Percentiles rank a stretch among this genome's conserved stretches.
Evolutionary conservation across 2,329 filamentous ascomycete species (phyloP).

Genomic region (Hymenotorrendiella dingleyae): DNA sequence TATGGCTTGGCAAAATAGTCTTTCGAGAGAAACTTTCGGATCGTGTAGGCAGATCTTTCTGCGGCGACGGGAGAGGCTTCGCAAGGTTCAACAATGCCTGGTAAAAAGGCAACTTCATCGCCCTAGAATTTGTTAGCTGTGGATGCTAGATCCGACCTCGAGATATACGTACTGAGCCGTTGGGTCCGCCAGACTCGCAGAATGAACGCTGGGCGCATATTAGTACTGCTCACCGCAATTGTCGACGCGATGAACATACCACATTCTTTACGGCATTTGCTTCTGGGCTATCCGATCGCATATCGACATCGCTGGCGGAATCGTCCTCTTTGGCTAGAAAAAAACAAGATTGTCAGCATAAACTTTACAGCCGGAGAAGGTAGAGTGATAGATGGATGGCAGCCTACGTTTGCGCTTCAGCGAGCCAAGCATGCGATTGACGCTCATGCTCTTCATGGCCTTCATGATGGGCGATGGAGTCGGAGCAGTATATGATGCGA

Average conservation of each 20-base stretch:
- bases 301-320: slow-evolving; percentile 15
- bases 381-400: slow-evolving; percentile 1
- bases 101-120: slow-evolving; percentile 88
- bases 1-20: slow-evolving; percentile 61
- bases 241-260: slow-evolving; percentile 41
- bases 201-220: slow-evolving; percentile 58
- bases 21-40: slow-evolving; percentile 75
- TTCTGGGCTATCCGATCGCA: slow-evolving; percentile 56
- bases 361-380: not conserved
- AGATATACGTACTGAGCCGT: slow-evolving; percentile 43
- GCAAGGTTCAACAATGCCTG: slow-evolving; percentile 87
- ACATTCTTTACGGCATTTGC: slow-evolving; percentile 59
- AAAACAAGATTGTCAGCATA: not conserved
- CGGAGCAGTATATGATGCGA: too few relatives aligned
- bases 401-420: slow-evolving; percentile 27
- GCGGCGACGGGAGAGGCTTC: slow-evolving; percentile 87
- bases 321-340: slow-evolving; percentile 11
- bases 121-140: slow-evolving; percentile 42
- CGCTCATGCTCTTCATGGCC: slow-evolving; percentile 30
- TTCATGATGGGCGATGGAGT: slow-evolving; percentile 23
- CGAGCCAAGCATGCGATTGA: slow-evolving; percentile 30
- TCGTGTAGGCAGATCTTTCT: slow-evolving; percentile 69
- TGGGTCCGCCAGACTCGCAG: slow-evolving; percentile 66
- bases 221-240: slow-evolving; percentile 1
- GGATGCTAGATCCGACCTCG: not conserved